phyloP scores from a whole-genome alignment of 1,139 yeast species.

The Debaryomyces psychrophilus region DNA sequence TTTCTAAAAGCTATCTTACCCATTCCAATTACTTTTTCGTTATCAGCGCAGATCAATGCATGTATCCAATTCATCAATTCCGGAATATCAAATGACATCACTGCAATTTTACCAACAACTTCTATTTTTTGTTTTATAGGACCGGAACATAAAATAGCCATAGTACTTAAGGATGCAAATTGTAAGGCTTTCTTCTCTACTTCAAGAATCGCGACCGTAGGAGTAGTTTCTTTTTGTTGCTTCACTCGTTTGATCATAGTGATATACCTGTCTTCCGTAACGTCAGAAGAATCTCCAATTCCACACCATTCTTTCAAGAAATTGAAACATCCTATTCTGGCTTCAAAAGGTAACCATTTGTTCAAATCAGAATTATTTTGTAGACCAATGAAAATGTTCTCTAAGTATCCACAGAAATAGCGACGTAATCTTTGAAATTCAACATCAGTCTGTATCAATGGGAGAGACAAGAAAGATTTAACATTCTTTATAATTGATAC shows the following conservation, averaged over 20 bases:
- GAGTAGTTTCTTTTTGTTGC: slow-evolving; percentile 49
- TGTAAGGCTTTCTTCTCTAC: slow-evolving; percentile 77
- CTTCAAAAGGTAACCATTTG: slow-evolving; percentile 79
- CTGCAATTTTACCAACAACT: slow-evolving; percentile 45
- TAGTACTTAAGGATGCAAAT: slow-evolving; percentile 72
- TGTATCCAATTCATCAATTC: slow-evolving; percentile 79
- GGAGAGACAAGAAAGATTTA: slow-evolving; percentile 61
- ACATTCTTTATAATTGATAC: slow-evolving; percentile 67
- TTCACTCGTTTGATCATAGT: slow-evolving; percentile 56
- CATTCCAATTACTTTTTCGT: slow-evolving; percentile 60
- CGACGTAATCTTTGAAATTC: slow-evolving; percentile 78
- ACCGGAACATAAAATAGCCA: slow-evolving; percentile 80
- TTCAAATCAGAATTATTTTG: slow-evolving; percentile 43
- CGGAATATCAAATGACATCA: slow-evolving; percentile 70
- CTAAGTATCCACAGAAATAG: slow-evolving; percentile 78
- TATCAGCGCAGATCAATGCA: slow-evolving; percentile 61
- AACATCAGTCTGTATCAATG: slow-evolving; percentile 64
- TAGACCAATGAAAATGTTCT: slow-evolving; percentile 63
- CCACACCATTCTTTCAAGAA: slow-evolving; percentile 95
- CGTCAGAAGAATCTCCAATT: slow-evolving; percentile 63
- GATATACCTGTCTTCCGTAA: slow-evolving; percentile 69
- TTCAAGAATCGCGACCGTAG: slow-evolving; percentile 77
- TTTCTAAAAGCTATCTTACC: slow-evolving; percentile 78
- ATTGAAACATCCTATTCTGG: slow-evolving; percentile 79
- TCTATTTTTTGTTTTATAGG: slow-evolving; percentile 56